These are phyloP conservation scores for Arthrobotrys musiformis DNA, from an alignment of 2,329 filamentous ascomycete genomes.

Conservation along the genomic window DNA sequence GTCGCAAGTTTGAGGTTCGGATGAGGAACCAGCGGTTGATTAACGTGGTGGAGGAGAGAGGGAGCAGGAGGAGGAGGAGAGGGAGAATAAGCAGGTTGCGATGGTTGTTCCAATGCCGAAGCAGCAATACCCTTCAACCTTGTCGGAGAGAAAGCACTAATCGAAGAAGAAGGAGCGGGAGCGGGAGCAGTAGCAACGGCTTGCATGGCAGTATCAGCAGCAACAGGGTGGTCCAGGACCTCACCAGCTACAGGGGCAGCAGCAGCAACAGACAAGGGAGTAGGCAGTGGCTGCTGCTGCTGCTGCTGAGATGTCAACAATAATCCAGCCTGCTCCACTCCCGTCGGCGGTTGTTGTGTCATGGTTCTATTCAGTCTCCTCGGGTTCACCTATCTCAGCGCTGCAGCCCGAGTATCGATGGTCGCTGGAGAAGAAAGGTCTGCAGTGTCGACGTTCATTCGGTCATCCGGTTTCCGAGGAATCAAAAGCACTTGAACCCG, in stretches of 20 bases:
- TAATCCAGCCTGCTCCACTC: conserved; percentile 17
- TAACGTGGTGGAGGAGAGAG: not conserved
- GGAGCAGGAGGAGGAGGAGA: not conserved
- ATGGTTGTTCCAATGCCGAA: conserved; percentile 42
- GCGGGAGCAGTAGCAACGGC: not conserved
- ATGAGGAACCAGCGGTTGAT: not conserved
- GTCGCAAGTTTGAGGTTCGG: conserved; percentile 18
- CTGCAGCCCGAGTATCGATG: conserved; percentile 23
- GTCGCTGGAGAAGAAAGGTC: not conserved
- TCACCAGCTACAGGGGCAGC: not conserved
- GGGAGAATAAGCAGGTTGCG: not conserved
- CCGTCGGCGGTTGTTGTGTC: conserved; percentile 49
- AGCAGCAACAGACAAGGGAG: not conserved
- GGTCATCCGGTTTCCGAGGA: conserved; percentile 30
- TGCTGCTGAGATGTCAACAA: conserved; percentile 6
- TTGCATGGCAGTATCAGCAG: not conserved
- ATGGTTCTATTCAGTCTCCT: conserved; percentile 20
- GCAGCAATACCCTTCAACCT: conserved; percentile 47
- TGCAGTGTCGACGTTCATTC: conserved; percentile 14
- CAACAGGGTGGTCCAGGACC: not conserved
- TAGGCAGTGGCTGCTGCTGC: not conserved
- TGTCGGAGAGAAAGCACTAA: conserved; percentile 22
- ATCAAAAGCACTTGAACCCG: not conserved
- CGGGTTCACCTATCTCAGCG: conserved; percentile 21
- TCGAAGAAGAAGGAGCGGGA: not conserved